Evolutionary conservation across 495 filamentous ascomycete species (phyloP).

Genomic region (Diplogelasinospora grovesii): DNA sequence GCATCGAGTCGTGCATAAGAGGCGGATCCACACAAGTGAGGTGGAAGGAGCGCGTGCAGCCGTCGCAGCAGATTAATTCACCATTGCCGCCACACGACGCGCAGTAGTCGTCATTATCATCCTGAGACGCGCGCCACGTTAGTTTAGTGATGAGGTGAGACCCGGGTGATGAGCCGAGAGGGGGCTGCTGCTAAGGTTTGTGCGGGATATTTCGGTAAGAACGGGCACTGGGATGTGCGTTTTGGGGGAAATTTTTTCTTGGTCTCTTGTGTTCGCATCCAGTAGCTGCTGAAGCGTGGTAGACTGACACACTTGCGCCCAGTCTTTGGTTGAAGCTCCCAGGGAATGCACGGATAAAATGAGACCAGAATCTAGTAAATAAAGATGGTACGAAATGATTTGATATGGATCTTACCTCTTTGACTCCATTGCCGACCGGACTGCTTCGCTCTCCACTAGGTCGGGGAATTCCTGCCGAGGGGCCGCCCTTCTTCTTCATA

Average conservation of each 20-base stretch:
- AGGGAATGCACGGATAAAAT: slow-evolving; percentile 1
- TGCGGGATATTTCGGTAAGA: slow-evolving; percentile 32
- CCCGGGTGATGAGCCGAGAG: slow-evolving; percentile 1
- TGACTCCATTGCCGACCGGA: slow-evolving; percentile 37
- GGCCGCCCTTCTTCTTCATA: slow-evolving; percentile 48
- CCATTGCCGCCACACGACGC: slow-evolving; percentile 73
- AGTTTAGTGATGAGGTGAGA: slow-evolving; percentile 9
- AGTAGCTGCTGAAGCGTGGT: not conserved
- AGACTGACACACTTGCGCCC: slow-evolving; percentile 8
- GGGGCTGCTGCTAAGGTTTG: slow-evolving; percentile 13
- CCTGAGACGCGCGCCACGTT: slow-evolving; percentile 32
- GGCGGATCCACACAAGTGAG: slow-evolving; percentile 79
- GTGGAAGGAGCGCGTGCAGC: slow-evolving; percentile 81
- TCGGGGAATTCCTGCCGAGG: slow-evolving; percentile 46
- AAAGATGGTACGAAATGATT: slow-evolving; percentile 7
- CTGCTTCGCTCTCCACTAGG: slow-evolving; percentile 44
- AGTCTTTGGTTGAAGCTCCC: not conserved
- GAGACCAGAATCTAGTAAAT: slow-evolving; percentile 5
- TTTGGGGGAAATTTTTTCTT: too few relatives aligned
- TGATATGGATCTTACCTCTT: slow-evolving; percentile 35
- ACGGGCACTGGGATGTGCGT: slow-evolving; percentile 11
- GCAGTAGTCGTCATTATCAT: slow-evolving; percentile 87
- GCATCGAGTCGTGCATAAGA: slow-evolving; percentile 55
- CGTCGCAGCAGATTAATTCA: slow-evolving; percentile 87
- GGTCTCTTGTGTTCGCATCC: too few relatives aligned